Percentiles rank a stretch among this genome's conserved stretches.
Evolutionary conservation across 805 yeast species (phyloP).

Genomic region (Saccharomycopsis fibuligera): DNA sequence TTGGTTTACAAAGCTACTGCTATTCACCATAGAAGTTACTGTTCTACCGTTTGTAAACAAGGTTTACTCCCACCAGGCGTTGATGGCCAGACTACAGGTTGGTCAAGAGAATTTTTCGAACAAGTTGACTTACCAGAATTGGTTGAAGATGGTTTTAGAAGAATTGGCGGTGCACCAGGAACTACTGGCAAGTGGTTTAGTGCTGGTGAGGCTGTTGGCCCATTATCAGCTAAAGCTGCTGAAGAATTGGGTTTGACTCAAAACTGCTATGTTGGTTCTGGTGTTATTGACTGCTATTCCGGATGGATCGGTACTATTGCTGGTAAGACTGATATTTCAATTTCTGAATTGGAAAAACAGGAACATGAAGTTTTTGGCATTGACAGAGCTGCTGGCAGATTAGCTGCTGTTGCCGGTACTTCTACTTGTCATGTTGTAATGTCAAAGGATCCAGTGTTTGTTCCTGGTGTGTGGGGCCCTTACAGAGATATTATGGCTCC

Average conservation of each 20-base stretch:
- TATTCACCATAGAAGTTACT: slow-evolving; percentile 77
- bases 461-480: slow-evolving; percentile 98
- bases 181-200: slow-evolving; percentile 65
- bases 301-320: slow-evolving; percentile 99
- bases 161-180: slow-evolving; percentile 79
- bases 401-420: slow-evolving; percentile 98
- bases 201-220: slow-evolving; percentile 89
- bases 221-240: slow-evolving; percentile 61
- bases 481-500: slow-evolving; percentile 90
- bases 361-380: slow-evolving; percentile 41
- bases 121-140: slow-evolving; percentile 71
- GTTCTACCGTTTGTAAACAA: slow-evolving; percentile 92
- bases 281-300: slow-evolving; percentile 96
- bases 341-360: slow-evolving; percentile 44
- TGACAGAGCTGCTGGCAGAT: slow-evolving; percentile 66
- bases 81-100: slow-evolving; percentile 78
- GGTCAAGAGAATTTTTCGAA: slow-evolving; percentile 77
- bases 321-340: slow-evolving; percentile 61
- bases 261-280: slow-evolving; percentile 81
- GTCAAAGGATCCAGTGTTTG: slow-evolving; percentile 80
- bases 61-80: slow-evolving; percentile 92
- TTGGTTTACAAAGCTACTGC: slow-evolving; percentile 89
- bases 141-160: slow-evolving; percentile 64
- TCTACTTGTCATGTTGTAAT: slow-evolving; percentile 93
- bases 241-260: slow-evolving; percentile 76